A percentile compares a stretch with the other conserved stretches of the same genome.
Conservation (phyloP, 164 flowering plant genomes). For the Kalanchoe fedtschenkoi region DNA sequence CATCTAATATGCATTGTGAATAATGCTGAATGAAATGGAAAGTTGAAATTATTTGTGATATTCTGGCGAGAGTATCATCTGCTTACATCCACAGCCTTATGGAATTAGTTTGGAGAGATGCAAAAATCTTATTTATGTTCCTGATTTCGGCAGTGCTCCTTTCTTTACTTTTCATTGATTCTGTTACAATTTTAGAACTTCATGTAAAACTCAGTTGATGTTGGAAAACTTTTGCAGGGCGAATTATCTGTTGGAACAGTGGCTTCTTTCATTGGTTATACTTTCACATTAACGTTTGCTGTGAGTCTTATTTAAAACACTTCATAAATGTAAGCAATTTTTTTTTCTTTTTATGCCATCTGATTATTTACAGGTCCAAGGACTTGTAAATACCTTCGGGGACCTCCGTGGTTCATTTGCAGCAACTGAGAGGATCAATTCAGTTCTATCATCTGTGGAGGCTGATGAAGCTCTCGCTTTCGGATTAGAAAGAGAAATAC, state of each 20-base stretch:
- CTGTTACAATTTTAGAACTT: neutral
- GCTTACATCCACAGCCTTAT: neutral
- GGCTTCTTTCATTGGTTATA: slow-evolving; percentile 94
- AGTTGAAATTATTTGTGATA: too few species aligned
- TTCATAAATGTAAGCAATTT: neutral
- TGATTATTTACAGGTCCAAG: slow-evolving; percentile 71
- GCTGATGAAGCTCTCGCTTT: slow-evolving; percentile 79
- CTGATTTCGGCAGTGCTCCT: neutral
- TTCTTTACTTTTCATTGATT: neutral
- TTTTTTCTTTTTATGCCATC: slow-evolving; percentile 8
- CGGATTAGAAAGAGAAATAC: slow-evolving; percentile 76
- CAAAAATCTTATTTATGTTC: neutral
- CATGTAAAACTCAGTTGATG: neutral
- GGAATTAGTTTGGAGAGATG: neutral
- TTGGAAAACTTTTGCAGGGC: slow-evolving; percentile 44
- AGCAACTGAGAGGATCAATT: slow-evolving; percentile 83
- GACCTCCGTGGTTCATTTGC: slow-evolving; percentile 91
- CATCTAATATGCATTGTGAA: too few species aligned
- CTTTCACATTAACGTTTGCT: slow-evolving; percentile 93
- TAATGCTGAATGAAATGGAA: too few species aligned
- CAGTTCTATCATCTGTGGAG: slow-evolving; percentile 63
- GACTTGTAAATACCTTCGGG: slow-evolving; percentile 85
- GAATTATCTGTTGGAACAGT: slow-evolving; percentile 78
- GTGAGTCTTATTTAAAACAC: slow-evolving; percentile 35
- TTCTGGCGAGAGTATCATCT: too few species aligned